Percentiles rank a stretch among this genome's conserved stretches.
phyloP scores from a whole-genome alignment of 306 rosid genomes.

The Canavalia ensiformis region DNA sequence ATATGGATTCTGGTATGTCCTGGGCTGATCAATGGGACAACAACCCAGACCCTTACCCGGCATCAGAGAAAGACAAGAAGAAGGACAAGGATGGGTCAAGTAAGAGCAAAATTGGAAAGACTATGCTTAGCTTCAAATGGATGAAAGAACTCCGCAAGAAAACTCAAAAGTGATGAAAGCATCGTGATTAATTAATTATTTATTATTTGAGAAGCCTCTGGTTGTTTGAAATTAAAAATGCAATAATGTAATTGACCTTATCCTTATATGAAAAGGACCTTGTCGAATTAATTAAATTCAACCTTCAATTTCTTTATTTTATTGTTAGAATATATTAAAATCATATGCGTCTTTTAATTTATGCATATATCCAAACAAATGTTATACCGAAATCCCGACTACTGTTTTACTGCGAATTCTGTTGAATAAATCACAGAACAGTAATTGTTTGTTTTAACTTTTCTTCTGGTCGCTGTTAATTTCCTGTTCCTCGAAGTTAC shows the following conservation, averaged over 20 bases:
- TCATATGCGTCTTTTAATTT: not conserved
- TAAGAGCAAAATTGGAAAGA: slow-evolving; percentile 54
- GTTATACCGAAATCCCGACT: not conserved
- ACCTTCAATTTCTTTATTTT: not conserved
- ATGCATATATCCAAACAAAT: not conserved
- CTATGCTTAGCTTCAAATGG: slow-evolving; percentile 68
- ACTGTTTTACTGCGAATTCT: not conserved
- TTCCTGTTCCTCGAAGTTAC: too few relatives aligned
- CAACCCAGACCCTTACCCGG: slow-evolving; percentile 60
- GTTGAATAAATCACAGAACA: too few relatives aligned
- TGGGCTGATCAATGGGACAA: slow-evolving; percentile 90
- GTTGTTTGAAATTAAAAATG: not conserved
- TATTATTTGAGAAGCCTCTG: not conserved
- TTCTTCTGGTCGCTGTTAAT: too few relatives aligned
- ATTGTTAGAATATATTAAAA: not conserved
- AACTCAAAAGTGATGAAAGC: slow-evolving; percentile 45
- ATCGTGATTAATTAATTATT: not conserved
- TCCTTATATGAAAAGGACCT: not conserved
- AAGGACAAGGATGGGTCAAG: slow-evolving; percentile 60
- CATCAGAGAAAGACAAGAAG: slow-evolving; percentile 55
- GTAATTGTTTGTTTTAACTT: not conserved
- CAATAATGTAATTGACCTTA: not conserved
- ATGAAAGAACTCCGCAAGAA: slow-evolving; percentile 64
- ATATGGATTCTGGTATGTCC: slow-evolving; percentile 66
- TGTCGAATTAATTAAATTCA: not conserved